phyloP scores from a whole-genome alignment of 306 rosid species.

The Dryas drummondii region DNA sequence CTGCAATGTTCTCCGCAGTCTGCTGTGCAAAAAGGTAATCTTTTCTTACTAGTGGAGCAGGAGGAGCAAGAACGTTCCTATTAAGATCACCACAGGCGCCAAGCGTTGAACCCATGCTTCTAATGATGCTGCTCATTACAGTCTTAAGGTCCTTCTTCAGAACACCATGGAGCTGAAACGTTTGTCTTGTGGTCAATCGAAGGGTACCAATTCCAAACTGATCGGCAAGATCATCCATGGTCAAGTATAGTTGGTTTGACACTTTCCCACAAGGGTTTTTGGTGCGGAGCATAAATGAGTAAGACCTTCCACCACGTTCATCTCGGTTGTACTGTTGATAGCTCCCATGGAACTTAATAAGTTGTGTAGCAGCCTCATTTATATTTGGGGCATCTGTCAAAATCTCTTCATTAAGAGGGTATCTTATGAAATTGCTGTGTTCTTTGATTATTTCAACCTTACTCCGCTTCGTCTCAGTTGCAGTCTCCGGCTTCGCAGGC shows the following conservation, averaged over 20 bases:
- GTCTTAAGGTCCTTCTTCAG: slow-evolving; percentile 88
- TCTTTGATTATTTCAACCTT: slow-evolving; percentile 95
- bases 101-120: slow-evolving; percentile 85
- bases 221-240: slow-evolving; percentile 99
- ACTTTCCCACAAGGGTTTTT: slow-evolving; percentile 97
- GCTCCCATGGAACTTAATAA: slow-evolving; percentile 97
- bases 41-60: slow-evolving; percentile 74
- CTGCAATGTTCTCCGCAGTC: slow-evolving; percentile 91
- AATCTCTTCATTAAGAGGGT: slow-evolving; percentile 91
- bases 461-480: slow-evolving; percentile 71
- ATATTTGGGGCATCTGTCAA: slow-evolving; percentile 83
- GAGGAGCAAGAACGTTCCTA: slow-evolving; percentile 97
- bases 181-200: slow-evolving; percentile 91
- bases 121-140: slow-evolving; percentile 77
- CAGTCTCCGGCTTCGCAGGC: slow-evolving; percentile 63
- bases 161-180: slow-evolving; percentile 97
- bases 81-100: slow-evolving; percentile 98
- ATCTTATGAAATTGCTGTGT: slow-evolving; percentile 86
- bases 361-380: slow-evolving; percentile 82
- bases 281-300: slow-evolving; percentile 96
- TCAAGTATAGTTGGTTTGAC: slow-evolving; percentile 77
- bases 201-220: slow-evolving; percentile 98
- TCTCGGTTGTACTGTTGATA: slow-evolving; percentile 93
- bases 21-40: slow-evolving; percentile 93
- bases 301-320: slow-evolving; percentile 74